Evolutionary conservation across 371 early-diverging fungal species (phyloP), one percentile per base, ranked within the genome.

Genomic region (Mortierella sp.): DNA sequence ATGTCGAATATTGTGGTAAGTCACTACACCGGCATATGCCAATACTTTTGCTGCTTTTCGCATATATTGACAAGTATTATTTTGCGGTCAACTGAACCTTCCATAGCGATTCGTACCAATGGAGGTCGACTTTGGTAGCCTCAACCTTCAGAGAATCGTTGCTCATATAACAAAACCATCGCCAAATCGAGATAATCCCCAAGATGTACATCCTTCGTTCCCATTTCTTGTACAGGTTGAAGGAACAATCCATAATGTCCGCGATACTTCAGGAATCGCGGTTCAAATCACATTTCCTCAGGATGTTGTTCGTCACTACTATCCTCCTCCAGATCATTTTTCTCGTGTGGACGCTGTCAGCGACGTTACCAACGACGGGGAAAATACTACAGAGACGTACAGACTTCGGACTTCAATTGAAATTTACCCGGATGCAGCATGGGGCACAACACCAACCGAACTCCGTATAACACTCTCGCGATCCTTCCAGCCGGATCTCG

Each of bases 261-360:
- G 64, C 5, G 77, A 70, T 26, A 81, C 77, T 1, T 32, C 62
- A 2, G 83, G 83, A 20, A 67, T 81, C 20, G 83, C 83, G 12
- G 70, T 81, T 1, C 83, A 81, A 30, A 62, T 81, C 0, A 73
- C 77, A 14, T 81, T 81, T 24, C 77, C 83, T 20, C 66, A 66
- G 18, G 65, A 70, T 35, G 57, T 70, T 1, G 60, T 81, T 45
- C 83, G 83, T 5, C 76, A 76, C 28, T 81, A 76, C 35, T 81
- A 81, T 57, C 83, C 83, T 24, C 83, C 83, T 24, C 62, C 67
- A 1, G 77, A 81, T 40, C 83, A 81, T 35, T 81, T 81, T 37
- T 70, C 77, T 8, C 60, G n/a, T 3, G 52, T 81, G 10, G 66
- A 66, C 16, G 54, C 39, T 18, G 63, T 45, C 24, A 52, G 37